Evolutionary conservation across 352 stramenopile species (phyloP), one percentile per base, ranked within the genome.

Genomic region (Phytophthora citrophthora): DNA sequence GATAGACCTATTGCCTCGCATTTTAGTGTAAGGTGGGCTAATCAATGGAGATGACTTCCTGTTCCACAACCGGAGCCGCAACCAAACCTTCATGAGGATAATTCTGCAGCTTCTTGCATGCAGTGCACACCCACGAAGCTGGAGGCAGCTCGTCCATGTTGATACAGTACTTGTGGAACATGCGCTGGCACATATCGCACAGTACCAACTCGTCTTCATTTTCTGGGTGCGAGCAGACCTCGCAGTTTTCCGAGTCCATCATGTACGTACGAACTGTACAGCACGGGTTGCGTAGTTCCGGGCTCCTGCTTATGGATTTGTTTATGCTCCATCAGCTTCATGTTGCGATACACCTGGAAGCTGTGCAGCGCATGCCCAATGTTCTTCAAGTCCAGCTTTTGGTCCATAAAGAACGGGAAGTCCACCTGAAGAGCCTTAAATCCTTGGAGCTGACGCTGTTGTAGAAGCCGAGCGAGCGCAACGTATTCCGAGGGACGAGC

Each of bases 81-180:
- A 83, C 43, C 51, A 84, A 46, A 8, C 83, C 86, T 72, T 90
- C 77, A 44, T 81, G 72, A 38, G 79, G 78, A 54, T 83, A 80
- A 59, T 88, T 86, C 43, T 79, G 72, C 18, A 93, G 68, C 54
- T 74, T 84, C 72, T 87, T 90, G 69, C 86, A 94, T 9, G 77
- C 74, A 52, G 68, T 70, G 64, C 86, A 94, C 52, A 94, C 83
- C 86, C 86, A 94, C 7, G 82, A 93, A 10, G 86, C 83, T 4
- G 84, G 82, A 34, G 86, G 86, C 15, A 94, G 61, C 67, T 91
- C 82, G 11, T 84, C 64, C 76, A 93, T 89, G 64, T 88, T 87
- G 61, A 90, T 82, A 54, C 86, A 94, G 59, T 89, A 80, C 61
- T 83, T 89, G 75, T 94, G 86, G 61, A 93, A 94, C 79, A 90